Conservation (phyloP, 169 alveolate species). For the Plasmodium coatneyi region DNA sequence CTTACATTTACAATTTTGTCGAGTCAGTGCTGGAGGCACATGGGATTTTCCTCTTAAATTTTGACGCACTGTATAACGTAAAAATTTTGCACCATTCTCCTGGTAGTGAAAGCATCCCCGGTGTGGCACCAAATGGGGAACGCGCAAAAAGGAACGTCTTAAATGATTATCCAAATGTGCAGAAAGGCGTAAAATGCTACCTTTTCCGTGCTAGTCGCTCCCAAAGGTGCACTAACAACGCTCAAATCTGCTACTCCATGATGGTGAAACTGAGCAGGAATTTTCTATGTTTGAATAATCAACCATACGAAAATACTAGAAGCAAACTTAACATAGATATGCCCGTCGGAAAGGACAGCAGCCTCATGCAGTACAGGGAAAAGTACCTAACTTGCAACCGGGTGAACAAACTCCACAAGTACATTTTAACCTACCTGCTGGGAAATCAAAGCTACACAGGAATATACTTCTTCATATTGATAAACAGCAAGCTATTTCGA, state of each 20-base stretch:
- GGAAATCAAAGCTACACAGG: slow-evolving; percentile 30
- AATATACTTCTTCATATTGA: slow-evolving; percentile 38
- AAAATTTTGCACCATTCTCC: background rate
- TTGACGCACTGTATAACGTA: slow-evolving; percentile 30
- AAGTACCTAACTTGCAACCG: slow-evolving; percentile 14
- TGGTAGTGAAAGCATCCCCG: background rate
- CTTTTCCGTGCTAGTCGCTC: background rate
- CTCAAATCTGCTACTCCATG: slow-evolving; percentile 12
- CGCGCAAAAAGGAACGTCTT: background rate
- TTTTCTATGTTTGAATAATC: slow-evolving; percentile 47
- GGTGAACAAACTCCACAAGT: slow-evolving; percentile 33
- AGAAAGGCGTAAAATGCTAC: background rate
- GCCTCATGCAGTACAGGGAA: slow-evolving; percentile 9
- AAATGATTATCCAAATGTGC: background rate
- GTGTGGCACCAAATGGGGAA: background rate
- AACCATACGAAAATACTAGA: slow-evolving; percentile 5
- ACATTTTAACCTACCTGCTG: slow-evolving; percentile 23
- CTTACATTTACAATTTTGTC: slow-evolving; percentile 20
- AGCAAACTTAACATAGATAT: background rate
- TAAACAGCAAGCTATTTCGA: slow-evolving; percentile 15
- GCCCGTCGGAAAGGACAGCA: background rate
- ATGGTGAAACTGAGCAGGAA: slow-evolving; percentile 52
- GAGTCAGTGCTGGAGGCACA: slow-evolving; percentile 24
- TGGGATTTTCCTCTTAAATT: slow-evolving; percentile 33
- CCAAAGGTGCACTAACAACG: background rate